Evolutionary conservation across 176 grass and related monocot species (phyloP).

Genomic region (Eleusine indica): DNA sequence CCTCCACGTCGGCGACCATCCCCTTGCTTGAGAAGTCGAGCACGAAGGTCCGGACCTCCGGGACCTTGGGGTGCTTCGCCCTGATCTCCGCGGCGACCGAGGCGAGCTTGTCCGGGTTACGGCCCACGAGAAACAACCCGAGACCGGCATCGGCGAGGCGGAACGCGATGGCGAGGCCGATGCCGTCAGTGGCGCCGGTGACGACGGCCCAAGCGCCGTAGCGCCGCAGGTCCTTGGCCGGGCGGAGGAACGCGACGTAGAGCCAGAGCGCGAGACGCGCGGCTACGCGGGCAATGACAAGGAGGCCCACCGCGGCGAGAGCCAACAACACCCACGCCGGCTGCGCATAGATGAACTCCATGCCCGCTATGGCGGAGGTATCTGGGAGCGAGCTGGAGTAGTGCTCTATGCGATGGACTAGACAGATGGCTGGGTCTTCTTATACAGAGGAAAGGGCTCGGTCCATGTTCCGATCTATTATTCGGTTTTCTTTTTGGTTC

Average conservation of each 20-base stretch:
- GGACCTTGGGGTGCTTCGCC: constrained; percentile 44
- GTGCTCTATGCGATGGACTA: too few species aligned
- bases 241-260: constrained; percentile 79
- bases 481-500: too few species aligned
- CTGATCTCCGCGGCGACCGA: constrained; percentile 64
- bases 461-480: too few species aligned
- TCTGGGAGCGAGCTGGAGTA: too few species aligned
- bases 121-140: constrained; percentile 76
- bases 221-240: constrained; percentile 66
- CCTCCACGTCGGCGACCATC: constrained; percentile 55
- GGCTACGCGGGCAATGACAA: constrained; percentile 46
- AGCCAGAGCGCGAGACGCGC: constrained; percentile 59
- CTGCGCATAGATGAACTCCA: constrained; percentile 70
- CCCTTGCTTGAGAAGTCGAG: constrained; percentile 66
- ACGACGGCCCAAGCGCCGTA: constrained; percentile 92
- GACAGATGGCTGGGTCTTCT: too few species aligned
- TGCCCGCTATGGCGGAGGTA: constrained; percentile 29
- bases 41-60: constrained; percentile 66
- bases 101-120: constrained; percentile 70
- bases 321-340: constrained; percentile 64
- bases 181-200: constrained; percentile 86
- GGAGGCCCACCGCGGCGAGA: constrained; percentile 57
- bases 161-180: constrained; percentile 78
- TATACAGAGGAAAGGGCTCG: too few species aligned
- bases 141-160: constrained; percentile 65